phyloP scores from a whole-genome alignment of 345 rosid species.

The Toxicodendron radicans region DNA sequence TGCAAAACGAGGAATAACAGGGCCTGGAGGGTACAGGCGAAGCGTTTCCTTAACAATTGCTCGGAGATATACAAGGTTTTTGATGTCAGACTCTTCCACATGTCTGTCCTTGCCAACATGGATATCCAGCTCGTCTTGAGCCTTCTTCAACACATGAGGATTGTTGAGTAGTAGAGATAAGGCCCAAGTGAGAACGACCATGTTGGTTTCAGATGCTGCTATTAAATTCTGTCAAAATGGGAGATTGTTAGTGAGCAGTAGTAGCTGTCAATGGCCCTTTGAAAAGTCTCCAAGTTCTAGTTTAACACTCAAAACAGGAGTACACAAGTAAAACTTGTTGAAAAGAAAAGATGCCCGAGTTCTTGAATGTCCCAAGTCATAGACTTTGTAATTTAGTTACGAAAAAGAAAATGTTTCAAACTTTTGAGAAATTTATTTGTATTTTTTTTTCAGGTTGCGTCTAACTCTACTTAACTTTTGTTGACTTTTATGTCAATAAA shows the following conservation, averaged over 20 bases:
- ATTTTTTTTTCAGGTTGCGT: not conserved
- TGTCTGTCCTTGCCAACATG: conserved; percentile 14
- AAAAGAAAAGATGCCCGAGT: not conserved
- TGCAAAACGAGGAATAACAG: conserved; percentile 20
- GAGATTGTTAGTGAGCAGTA: not conserved
- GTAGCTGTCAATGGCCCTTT: too few species aligned
- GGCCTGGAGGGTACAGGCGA: conserved; percentile 35
- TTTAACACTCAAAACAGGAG: not conserved
- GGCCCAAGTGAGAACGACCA: conserved; percentile 28
- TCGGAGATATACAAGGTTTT: conserved; percentile 27
- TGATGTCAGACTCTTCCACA: conserved; percentile 23
- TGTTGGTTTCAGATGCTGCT: conserved; percentile 25
- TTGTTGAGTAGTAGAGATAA: conserved; percentile 32
- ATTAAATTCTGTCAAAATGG: conserved; percentile 25
- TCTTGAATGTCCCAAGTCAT: not conserved
- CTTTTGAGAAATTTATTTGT: not conserved
- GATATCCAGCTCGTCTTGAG: conserved; percentile 28
- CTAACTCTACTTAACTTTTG: not conserved
- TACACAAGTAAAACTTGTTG: too few species aligned
- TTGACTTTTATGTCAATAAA: too few species aligned
- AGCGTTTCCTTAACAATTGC: conserved; percentile 43
- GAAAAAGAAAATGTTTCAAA: not conserved
- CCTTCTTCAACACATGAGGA: conserved; percentile 16
- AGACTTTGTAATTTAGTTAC: not conserved
- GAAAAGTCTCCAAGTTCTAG: not conserved